These are phyloP conservation scores for Nothophaeocryptopus gaeumannii DNA, from an alignment of 2,329 filamentous ascomycete genomes.

Conservation along the genomic window DNA sequence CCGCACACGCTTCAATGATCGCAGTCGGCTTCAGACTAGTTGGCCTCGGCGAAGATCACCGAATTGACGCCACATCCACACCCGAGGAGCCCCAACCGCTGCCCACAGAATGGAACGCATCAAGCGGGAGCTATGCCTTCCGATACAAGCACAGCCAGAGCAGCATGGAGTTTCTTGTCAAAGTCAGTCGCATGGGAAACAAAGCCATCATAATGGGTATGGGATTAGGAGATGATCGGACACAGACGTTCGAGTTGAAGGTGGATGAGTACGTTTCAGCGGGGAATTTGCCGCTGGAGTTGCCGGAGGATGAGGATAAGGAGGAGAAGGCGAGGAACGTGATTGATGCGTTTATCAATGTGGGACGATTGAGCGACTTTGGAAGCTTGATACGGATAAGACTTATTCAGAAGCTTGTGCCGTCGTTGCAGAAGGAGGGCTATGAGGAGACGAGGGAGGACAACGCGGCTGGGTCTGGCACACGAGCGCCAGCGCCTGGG, in stretches of 20 bases:
- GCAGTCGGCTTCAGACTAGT: constrained; percentile 76
- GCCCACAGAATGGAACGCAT: constrained; percentile 76
- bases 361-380: constrained; percentile 64
- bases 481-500: constrained; percentile 21
- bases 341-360: constrained; percentile 69
- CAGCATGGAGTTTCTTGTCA: constrained; percentile 77
- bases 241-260: constrained; percentile 71
- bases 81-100: constrained; percentile 58
- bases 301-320: constrained; percentile 19
- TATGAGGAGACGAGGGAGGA: constrained; percentile 60
- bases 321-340: constrained; percentile 45
- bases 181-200: constrained; percentile 74
- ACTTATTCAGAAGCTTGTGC: constrained; percentile 80
- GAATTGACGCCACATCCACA: constrained; percentile 44
- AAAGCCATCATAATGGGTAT: constrained; percentile 83
- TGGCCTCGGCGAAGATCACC: constrained; percentile 80
- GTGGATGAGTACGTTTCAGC: constrained; percentile 72
- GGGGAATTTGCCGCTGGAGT: constrained; percentile 52
- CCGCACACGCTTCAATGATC: constrained; percentile 78
- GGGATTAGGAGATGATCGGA: constrained; percentile 75
- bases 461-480: constrained; percentile 18
- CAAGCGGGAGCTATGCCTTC: constrained; percentile 69
- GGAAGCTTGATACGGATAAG: constrained; percentile 70
- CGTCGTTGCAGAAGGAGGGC: constrained; percentile 71
- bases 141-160: constrained; percentile 84